Base-by-base conservation (phyloP, 2,329 filamentous ascomycete species). In the Emmonsia crescens region DNA sequence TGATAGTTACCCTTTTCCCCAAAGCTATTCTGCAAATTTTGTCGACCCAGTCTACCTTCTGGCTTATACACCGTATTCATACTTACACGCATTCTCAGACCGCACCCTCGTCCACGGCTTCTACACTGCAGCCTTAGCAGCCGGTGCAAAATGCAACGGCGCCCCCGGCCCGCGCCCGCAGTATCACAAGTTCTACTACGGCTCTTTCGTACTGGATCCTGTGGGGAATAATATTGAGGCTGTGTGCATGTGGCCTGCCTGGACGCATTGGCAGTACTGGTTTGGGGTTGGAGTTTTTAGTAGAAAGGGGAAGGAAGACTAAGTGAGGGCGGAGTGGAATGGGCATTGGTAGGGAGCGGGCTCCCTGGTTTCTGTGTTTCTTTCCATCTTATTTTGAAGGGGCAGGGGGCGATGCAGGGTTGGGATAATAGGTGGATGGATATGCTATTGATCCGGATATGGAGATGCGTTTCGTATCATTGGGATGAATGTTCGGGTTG, bases 161-260 rank as follows among this genome's bases (percentile, higher is more conserved):
- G 68, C 73, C 19, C 81, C 81, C 0, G 81, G 81, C 0, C 38
- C 74, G 14, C 70, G 79, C 49, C 62, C 73, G 3, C 68, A 79
- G 16, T 82, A 81, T 66, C 73, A 74, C 52, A 67, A 74, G 16
- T 72, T 72, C 5, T 83, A 83, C 67, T 83, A 82, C 59, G 80
- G 68, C 1, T 79, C 80, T 0, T 83, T 79, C 70, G 73, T 82
- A 5, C 67, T 75, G 48, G 80, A 83, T 66, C 79, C 80, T 1
- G 69, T 74, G 3, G 80, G 81, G 0, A 83, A 83, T 66, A 83
- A 83, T 64, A 75, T 82, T 52, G 81, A 83, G 70, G 75, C 75
- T 59, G 73, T 80, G 12, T 73, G 71, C 52, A 63, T 66, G 61
- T 55, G 49, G 64, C 62, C 57, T 61, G 56, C 21, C 19, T 62